A percentile compares a stretch with the other conserved stretches of the same genome.
phyloP scores from a whole-genome alignment of 495 filamentous ascomycete species.

The Hypoxylon fragiforme region DNA sequence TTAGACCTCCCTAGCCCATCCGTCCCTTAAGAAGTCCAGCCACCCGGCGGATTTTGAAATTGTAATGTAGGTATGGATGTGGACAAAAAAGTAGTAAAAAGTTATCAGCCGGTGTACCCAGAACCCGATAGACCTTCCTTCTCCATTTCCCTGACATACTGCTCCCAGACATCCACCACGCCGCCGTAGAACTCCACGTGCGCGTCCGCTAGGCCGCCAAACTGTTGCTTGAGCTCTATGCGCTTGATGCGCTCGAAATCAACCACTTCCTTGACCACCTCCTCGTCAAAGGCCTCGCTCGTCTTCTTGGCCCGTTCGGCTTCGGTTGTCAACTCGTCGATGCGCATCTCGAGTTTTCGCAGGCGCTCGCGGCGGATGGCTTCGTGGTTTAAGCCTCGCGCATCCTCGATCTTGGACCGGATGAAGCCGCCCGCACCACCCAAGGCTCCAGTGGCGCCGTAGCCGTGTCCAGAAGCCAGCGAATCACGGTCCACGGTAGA shows the following conservation, averaged over 20 bases:
- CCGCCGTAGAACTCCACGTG: constrained; percentile 85
- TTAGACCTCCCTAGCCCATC: too few relatives aligned
- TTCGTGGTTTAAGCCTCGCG: constrained; percentile 95
- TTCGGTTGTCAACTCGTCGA: constrained; percentile 84
- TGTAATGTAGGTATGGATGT: too few relatives aligned
- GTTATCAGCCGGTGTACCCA: constrained; percentile 15
- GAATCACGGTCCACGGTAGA: constrained; percentile 85
- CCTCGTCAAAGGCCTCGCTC: constrained; percentile 88
- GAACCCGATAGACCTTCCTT: constrained; percentile 51
- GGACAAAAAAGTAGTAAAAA: too few relatives aligned
- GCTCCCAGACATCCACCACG: constrained; percentile 84
- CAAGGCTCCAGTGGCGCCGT: constrained; percentile 57
- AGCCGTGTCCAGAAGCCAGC: constrained; percentile 69
- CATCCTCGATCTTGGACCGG: constrained; percentile 92
- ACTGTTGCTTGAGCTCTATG: constrained; percentile 83
- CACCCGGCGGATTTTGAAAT: too few relatives aligned
- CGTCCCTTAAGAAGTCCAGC: too few relatives aligned
- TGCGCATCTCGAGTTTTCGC: constrained; percentile 86
- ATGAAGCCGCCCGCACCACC: constrained; percentile 84
- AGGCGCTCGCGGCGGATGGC: constrained; percentile 82
- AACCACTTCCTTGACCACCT: constrained; percentile 86
- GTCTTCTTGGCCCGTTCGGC: constrained; percentile 83
- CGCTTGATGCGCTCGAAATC: constrained; percentile 98
- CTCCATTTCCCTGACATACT: constrained; percentile 87
- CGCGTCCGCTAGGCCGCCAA: constrained; percentile 79